These are phyloP conservation scores for Cladorrhinum sp. DNA, from an alignment of 2,329 filamentous ascomycete species.

Conservation along the genomic window DNA sequence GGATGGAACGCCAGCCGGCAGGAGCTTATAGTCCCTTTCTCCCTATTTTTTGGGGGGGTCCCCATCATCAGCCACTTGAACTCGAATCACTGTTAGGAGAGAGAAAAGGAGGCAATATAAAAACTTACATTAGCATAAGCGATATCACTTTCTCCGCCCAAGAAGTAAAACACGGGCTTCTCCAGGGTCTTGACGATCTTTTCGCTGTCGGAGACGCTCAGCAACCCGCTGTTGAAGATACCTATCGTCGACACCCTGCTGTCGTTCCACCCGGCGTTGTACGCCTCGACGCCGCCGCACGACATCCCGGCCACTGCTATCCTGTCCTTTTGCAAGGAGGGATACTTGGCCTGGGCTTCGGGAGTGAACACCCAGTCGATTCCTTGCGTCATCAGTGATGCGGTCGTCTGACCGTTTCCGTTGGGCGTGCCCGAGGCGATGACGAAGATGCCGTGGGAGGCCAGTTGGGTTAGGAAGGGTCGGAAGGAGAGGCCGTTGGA, in stretches of 20 bases:
- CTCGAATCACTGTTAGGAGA: not conserved
- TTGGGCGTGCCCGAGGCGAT: constrained; percentile 27
- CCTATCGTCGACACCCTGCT: constrained; percentile 25
- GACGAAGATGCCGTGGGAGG: constrained; percentile 29
- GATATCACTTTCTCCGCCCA: constrained; percentile 20
- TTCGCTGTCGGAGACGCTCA: constrained; percentile 10
- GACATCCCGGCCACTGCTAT: constrained; percentile 31
- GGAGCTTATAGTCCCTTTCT: constrained; percentile 20
- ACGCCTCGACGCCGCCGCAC: constrained; percentile 34
- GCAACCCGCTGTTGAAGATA: constrained; percentile 29
- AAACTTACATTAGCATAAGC: constrained; percentile 18
- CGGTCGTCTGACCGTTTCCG: constrained; percentile 23
- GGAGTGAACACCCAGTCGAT: constrained; percentile 26
- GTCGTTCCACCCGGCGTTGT: constrained; percentile 23
- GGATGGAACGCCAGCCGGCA: constrained; percentile 16
- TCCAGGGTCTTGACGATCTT: constrained; percentile 12
- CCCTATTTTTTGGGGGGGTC: too few species aligned
- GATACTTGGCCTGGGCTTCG: constrained; percentile 20
- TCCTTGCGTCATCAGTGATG: constrained; percentile 25
- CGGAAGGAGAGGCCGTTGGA: constrained; percentile 21
- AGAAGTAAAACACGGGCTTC: constrained; percentile 23
- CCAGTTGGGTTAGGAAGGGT: constrained; percentile 27
- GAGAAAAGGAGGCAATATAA: not conserved
- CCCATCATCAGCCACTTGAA: too few species aligned
- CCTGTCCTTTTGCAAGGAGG: constrained; percentile 26